These are phyloP conservation scores for Lolium multiflorum DNA, from an alignment of 176 grass and related monocot genomes.

Conservation along the genomic window DNA sequence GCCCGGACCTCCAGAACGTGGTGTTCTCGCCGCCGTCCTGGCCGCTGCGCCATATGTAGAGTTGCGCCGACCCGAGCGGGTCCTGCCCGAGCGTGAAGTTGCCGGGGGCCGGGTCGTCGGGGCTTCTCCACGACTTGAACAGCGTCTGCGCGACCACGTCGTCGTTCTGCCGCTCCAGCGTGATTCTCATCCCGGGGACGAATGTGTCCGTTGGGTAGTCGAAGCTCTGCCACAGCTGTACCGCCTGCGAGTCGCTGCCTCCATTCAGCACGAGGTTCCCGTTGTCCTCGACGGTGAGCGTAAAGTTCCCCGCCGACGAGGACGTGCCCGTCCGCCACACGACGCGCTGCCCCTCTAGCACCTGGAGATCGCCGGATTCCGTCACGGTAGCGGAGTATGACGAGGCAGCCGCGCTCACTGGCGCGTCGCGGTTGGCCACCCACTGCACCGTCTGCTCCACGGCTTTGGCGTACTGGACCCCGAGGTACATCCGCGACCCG, in stretches of 20 bases:
- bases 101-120: constrained; percentile 54
- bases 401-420: constrained; percentile 25
- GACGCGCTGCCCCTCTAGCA: constrained; percentile 37
- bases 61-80: constrained; percentile 64
- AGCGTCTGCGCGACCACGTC: constrained; percentile 30
- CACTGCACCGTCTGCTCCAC: constrained; percentile 52
- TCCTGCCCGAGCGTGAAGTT: constrained; percentile 67
- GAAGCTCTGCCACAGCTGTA: constrained; percentile 57
- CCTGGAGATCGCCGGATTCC: constrained; percentile 48
- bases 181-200: constrained; percentile 66
- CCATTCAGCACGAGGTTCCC: constrained; percentile 55
- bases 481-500: constrained; percentile 51
- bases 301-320: constrained; percentile 1
- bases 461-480: constrained; percentile 51
- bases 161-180: constrained; percentile 34
- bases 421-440: constrained; percentile 72
- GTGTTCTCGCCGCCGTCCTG: not conserved
- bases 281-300: constrained; percentile 16
- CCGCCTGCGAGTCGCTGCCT: constrained; percentile 3
- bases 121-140: constrained; percentile 63
- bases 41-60: constrained; percentile 52
- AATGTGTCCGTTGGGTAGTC: constrained; percentile 64
- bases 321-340: constrained; percentile 48
- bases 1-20: constrained; percentile 54
- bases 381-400: constrained; percentile 45